Base-by-base conservation (phyloP, 306 rosid species). In the Casuarina equisetifolia region DNA sequence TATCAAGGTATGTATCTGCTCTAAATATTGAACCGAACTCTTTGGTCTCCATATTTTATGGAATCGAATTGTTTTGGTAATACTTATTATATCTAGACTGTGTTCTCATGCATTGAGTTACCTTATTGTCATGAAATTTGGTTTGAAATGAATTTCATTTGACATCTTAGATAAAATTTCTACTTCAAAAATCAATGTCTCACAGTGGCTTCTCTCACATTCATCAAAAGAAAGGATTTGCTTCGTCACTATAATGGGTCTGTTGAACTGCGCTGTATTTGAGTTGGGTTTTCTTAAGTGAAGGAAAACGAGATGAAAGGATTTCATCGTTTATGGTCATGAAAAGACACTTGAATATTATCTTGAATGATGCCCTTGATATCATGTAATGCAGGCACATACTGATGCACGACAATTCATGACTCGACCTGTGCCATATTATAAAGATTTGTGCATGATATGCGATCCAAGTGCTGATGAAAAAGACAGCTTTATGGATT, bases 381-480 rank as follows among this genome's bases (percentile, higher is more conserved):
- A 73, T 81, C 74, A 75, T 64, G 40, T n/a, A 58, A 53, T 84
- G 85, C 87, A 92, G 97, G 88, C 81, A 71, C 90, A 92, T 78
- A 78, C 90, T 9, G 91, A 90, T 76, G 93, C 90, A 42, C 72
- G 93, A 20, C 97, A 92, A 83, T 90, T 86, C 81, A 92, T 92
- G 97, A 90, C 94, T 35, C 90, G 94, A 3, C 94, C 92, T 58
- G 82, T 92, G 58, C 93, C 94, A 10, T 85, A 88, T 72, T 88
- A 85, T 54, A 86, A 85, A 83, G 90, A 88, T 80, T 77, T 91
- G 80, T 86, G 97, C 71, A 20, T 81, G 83, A 90, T 92, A 78
- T 92, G 82, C 58, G 91, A 88, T 73, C 86, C 91, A 44, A 82
- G 73, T 72, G 74, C 74, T 49, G 88, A 82, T 51, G 89, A 76